Percentiles rank a stretch among this genome's conserved stretches.
These are phyloP conservation scores for Cordyceps javanica DNA, from an alignment of 2,329 filamentous ascomycete species.

Conservation along the genomic window DNA sequence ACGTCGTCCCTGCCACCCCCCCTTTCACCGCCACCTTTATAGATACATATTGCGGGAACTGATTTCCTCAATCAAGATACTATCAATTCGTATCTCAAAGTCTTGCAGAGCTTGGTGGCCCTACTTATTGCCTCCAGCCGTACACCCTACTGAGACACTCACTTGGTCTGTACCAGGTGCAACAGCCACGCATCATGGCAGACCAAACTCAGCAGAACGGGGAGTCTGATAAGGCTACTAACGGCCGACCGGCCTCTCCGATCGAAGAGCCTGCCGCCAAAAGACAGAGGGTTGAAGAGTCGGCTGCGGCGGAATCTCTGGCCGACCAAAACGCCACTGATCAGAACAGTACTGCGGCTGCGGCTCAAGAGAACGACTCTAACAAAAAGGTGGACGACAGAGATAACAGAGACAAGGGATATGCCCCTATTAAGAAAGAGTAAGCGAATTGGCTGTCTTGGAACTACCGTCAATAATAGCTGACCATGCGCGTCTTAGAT, in stretches of 20 bases:
- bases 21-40: background rate
- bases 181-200: conserved; percentile 20
- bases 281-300: conserved; percentile 47
- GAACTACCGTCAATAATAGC: background rate
- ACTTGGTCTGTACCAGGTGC: background rate
- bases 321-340: background rate
- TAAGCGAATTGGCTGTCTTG: conserved; percentile 27
- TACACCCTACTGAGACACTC: background rate
- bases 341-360: conserved; percentile 10
- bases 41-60: background rate
- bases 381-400: conserved; percentile 16
- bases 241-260: background rate
- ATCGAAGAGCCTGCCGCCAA: conserved; percentile 45
- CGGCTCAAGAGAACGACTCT: conserved; percentile 17
- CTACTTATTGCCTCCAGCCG: background rate
- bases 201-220: conserved; percentile 15
- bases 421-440: conserved; percentile 69
- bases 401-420: conserved; percentile 38
- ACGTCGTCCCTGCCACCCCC: background rate
- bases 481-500: conserved; percentile 26
- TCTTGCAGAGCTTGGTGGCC: background rate
- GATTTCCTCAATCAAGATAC: background rate
- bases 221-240: background rate
- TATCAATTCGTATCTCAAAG: background rate
- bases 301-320: conserved; percentile 15